Percentiles rank a stretch among this genome's conserved stretches.
These are phyloP conservation scores for Adansonia grandidieri DNA, from an alignment of 441 rosid genomes.

Conservation along the genomic window DNA sequence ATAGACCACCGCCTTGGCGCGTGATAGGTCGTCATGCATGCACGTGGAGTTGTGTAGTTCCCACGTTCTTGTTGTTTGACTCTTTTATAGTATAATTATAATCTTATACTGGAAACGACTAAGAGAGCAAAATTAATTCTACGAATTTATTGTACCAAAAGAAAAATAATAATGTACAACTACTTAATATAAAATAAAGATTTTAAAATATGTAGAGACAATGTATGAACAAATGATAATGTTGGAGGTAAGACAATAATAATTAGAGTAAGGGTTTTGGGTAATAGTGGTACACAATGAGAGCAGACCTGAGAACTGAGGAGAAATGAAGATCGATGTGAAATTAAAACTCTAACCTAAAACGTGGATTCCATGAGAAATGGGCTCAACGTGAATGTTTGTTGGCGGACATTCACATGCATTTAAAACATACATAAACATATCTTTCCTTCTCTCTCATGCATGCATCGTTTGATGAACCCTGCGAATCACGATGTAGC, in stretches of 20 bases:
- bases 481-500: slow-evolving; percentile 23
- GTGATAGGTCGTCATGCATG: slow-evolving; percentile 68
- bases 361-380: slow-evolving; percentile 43
- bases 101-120: slow-evolving; percentile 8
- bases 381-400: slow-evolving; percentile 62
- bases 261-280: slow-evolving; percentile 13
- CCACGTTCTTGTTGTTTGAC: slow-evolving; percentile 63
- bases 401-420: slow-evolving; percentile 65
- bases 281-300: background rate
- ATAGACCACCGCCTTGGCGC: slow-evolving; percentile 70
- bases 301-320: background rate
- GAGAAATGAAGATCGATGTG: background rate
- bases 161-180: background rate
- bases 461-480: slow-evolving; percentile 6
- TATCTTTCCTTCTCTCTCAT: slow-evolving; percentile 12
- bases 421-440: slow-evolving; percentile 39
- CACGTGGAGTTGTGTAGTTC: slow-evolving; percentile 37
- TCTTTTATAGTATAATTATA: slow-evolving; percentile 21
- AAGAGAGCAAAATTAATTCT: background rate
- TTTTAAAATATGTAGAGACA: background rate
- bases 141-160: background rate
- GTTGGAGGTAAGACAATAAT: background rate
- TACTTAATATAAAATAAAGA: no score
- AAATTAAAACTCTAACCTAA: background rate
- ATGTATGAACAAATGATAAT: background rate